These are phyloP conservation scores for Fraxinus dipetala DNA, from an alignment of 305 asterid genomes.

Conservation along the genomic window DNA sequence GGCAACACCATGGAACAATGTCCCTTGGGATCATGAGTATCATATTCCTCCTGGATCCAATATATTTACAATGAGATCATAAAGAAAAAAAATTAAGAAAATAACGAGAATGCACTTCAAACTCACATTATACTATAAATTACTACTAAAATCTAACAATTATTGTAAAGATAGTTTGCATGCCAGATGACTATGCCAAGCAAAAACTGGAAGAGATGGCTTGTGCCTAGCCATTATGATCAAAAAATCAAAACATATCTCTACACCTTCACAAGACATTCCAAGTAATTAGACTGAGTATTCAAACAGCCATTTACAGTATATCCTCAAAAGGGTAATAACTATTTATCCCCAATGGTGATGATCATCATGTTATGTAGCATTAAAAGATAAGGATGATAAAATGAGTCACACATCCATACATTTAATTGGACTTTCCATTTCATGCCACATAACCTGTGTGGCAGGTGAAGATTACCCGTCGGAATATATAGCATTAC, in stretches of 20 bases:
- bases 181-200: background rate
- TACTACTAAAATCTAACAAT: background rate
- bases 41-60: conserved; percentile 80
- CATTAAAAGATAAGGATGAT: background rate
- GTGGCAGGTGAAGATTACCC: background rate
- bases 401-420: background rate
- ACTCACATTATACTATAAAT: background rate
- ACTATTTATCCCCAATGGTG: background rate
- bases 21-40: conserved; percentile 97
- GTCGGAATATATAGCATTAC: background rate
- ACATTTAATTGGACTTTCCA: background rate
- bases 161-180: background rate
- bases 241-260: background rate
- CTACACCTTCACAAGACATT: background rate
- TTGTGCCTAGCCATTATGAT: background rate
- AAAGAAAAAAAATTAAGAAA: background rate
- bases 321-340: background rate
- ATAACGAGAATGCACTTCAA: background rate
- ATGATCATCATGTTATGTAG: background rate
- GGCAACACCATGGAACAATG: conserved; percentile 59
- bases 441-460: background rate
- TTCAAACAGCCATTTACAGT: background rate
- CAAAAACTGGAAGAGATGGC: background rate
- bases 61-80: background rate
- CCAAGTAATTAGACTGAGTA: background rate